These are phyloP conservation scores for Xylaria sp. DNA, from an alignment of 2,329 filamentous ascomycete species.

Conservation along the genomic window DNA sequence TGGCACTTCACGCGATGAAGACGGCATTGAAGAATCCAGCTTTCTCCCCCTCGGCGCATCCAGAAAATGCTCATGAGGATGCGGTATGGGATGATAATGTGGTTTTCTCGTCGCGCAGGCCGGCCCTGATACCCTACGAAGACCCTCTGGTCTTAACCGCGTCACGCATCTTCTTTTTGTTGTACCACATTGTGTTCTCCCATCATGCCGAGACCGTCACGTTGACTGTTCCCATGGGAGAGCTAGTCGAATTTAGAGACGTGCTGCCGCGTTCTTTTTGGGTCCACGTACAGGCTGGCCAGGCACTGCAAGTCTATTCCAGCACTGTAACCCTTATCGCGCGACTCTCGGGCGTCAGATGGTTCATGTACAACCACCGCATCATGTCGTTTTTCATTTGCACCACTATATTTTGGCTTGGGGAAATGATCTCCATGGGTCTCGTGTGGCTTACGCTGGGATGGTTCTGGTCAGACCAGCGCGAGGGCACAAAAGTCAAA, in stretches of 20 bases:
- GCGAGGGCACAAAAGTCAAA: neutral
- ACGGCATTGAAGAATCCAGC: constrained; percentile 34
- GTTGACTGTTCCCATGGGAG: constrained; percentile 66
- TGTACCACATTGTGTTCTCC: constrained; percentile 65
- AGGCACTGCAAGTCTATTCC: constrained; percentile 70
- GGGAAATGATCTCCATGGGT: constrained; percentile 63
- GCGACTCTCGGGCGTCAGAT: constrained; percentile 68
- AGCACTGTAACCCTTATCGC: constrained; percentile 66
- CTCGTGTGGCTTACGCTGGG: constrained; percentile 57
- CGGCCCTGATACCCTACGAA: constrained; percentile 73
- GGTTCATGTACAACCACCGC: constrained; percentile 82
- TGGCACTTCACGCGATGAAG: constrained; percentile 66
- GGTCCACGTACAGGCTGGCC: constrained; percentile 63
- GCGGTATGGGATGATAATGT: constrained; percentile 37
- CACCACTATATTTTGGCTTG: constrained; percentile 68
- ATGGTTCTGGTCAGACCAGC: constrained; percentile 31
- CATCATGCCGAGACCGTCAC: constrained; percentile 55
- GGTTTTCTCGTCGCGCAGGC: constrained; percentile 62
- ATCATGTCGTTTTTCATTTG: constrained; percentile 64
- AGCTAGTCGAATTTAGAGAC: constrained; percentile 60
- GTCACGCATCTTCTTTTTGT: constrained; percentile 57
- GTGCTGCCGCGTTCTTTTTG: constrained; percentile 43
- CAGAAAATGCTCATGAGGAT: constrained; percentile 29
- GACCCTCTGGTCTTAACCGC: constrained; percentile 62
- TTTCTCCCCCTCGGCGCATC: constrained; percentile 22